Evolutionary conservation across 2,329 filamentous ascomycete genomes (phyloP).

Genomic region (Claviceps humidiphila): DNA sequence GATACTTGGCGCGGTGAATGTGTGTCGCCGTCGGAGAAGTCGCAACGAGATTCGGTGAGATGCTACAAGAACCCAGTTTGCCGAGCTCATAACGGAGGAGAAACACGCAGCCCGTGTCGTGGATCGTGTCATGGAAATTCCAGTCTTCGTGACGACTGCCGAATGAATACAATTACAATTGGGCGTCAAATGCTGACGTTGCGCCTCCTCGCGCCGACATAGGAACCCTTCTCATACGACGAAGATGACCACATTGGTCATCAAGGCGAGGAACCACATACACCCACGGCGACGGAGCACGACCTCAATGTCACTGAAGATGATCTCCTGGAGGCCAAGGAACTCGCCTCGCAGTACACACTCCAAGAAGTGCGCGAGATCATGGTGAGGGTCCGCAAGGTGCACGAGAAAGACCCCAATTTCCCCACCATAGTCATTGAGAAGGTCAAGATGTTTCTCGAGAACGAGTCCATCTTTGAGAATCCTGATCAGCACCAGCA

Average conservation of each 20-base stretch:
- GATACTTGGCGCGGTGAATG: conserved; percentile 9
- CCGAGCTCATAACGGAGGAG: no score
- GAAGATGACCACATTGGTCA: conserved; percentile 23
- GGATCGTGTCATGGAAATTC: no score
- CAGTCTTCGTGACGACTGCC: not conserved
- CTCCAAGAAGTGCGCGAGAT: conserved; percentile 30
- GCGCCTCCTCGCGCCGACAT: not conserved
- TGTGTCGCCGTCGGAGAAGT: conserved; percentile 7
- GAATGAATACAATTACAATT: not conserved
- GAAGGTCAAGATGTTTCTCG: conserved; percentile 29
- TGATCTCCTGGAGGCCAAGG: conserved; percentile 31
- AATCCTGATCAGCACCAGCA: conserved; percentile 33
- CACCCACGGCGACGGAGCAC: conserved; percentile 17
- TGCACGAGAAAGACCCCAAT: conserved; percentile 30
- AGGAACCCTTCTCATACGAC: conserved; percentile 26
- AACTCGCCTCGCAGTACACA: conserved; percentile 27
- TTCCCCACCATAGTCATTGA: conserved; percentile 26
- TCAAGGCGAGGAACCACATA: conserved; percentile 14
- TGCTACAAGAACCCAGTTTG: not conserved
- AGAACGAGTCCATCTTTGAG: conserved; percentile 29
- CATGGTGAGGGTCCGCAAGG: conserved; percentile 26
- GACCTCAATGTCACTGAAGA: conserved; percentile 33
- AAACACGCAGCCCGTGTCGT: no score
- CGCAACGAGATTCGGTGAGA: conserved; percentile 7
- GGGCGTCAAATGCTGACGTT: not conserved